Conservation (phyloP, 2,329 filamentous ascomycete genomes). For the Atkinsonella hypoxylon region DNA sequence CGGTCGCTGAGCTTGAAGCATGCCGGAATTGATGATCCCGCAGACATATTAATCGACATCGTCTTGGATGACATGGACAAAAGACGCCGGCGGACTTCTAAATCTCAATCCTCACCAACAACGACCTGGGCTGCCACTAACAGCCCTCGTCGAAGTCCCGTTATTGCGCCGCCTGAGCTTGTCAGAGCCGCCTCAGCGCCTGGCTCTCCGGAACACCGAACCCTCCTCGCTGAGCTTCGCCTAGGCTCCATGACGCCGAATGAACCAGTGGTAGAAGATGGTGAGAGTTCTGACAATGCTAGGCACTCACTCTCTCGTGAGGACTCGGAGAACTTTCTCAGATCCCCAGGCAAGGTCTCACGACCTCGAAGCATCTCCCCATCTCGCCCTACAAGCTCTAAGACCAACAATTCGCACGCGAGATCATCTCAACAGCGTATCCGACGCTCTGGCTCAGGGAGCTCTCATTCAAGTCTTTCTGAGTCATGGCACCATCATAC, state of each 20-base stretch:
- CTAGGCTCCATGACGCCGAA: slow-evolving; percentile 47
- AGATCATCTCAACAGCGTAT: slow-evolving; percentile 66
- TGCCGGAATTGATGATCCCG: slow-evolving; percentile 77
- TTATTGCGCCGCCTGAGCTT: slow-evolving; percentile 52
- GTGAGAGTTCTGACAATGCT: slow-evolving; percentile 18
- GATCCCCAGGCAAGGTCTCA: slow-evolving; percentile 29
- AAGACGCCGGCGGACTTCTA: slow-evolving; percentile 75
- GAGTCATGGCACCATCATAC: slow-evolving; percentile 49
- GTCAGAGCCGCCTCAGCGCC: slow-evolving; percentile 58
- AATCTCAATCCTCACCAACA: slow-evolving; percentile 69
- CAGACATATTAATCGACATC: slow-evolving; percentile 82
- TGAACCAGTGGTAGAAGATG: slow-evolving; percentile 35
- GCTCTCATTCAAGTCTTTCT: slow-evolving; percentile 71
- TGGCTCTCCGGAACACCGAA: slow-evolving; percentile 43
- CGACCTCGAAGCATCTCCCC: slow-evolving; percentile 72
- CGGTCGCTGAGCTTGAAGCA: slow-evolving; percentile 81
- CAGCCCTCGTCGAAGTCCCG: slow-evolving; percentile 51
- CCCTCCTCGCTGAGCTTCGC: slow-evolving; percentile 36
- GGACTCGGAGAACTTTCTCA: slow-evolving; percentile 33
- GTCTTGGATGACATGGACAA: slow-evolving; percentile 96
- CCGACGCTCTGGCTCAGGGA: slow-evolving; percentile 78
- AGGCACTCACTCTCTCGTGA: slow-evolving; percentile 32
- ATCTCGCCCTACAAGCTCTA: slow-evolving; percentile 60
- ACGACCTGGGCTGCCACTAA: slow-evolving; percentile 50
- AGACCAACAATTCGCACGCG: slow-evolving; percentile 55